Base-by-base conservation (phyloP, 768 basidiomycete species). In the Tephrocybe sp. region DNA sequence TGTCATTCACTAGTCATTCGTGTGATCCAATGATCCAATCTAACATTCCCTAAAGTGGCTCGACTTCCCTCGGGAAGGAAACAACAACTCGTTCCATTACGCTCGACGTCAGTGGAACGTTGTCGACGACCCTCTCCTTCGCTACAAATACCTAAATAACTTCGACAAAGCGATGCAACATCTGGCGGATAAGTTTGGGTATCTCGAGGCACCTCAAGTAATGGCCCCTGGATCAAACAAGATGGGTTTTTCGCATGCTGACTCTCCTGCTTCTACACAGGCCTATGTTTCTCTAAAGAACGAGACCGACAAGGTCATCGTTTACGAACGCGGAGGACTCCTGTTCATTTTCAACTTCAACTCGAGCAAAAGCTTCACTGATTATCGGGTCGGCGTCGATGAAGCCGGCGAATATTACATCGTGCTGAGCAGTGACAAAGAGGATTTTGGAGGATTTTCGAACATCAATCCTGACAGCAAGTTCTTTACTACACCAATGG, bases 261-360 rank as follows among this genome's bases (percentile, higher is more conserved):
- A 47, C 23, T 17, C 21, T 10, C 28, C n/a, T 12, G 33, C 51
- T 41, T 52, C 40, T 20, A 34, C 34, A 18, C 73, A 93, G 83
- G 95, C 90, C 4, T 93, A 91, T 60, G 86, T 98, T 30, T 98
- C 95, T 20, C 80, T 99, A 56, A 98, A 97, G 74, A 78, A 98
- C 65, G 93, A 98, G 68, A 68, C 54, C 9, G 97, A 98, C 79
- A 98, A 98, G 73, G 80, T 96, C 56, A 74, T 98, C 62, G 93
- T 90, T 5, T 98, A 84, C 65, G 97, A 99, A 75, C 88, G 97
- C 45, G 94, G 90, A 17, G 90, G 92, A 26, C 77, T 98, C 37
- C 72, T 99, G 39, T 99, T 98, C 75, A 77, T 98, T 60, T 98
- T 97, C 81, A 98, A 99, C 72, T 96, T 98, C 79, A 86, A 98